Evolutionary conservation across 805 yeast species (phyloP), one percentile per base, ranked within the genome.

Genomic region (Candida silvicultrix): DNA sequence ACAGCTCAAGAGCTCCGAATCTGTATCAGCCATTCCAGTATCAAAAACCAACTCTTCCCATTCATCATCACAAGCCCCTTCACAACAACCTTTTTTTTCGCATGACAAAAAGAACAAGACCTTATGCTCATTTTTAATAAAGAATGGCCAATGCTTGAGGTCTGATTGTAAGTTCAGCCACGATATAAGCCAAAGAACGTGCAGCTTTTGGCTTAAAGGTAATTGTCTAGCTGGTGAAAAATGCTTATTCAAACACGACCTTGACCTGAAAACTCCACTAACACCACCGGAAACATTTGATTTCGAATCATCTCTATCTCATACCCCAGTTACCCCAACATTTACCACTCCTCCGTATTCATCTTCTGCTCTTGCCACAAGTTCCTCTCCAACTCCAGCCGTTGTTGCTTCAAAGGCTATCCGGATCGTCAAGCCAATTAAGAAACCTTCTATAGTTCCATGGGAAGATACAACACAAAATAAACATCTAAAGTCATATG

Each of bases 171-270:
- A 64, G 47, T 74, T 71, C 46, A 62, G 72, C 43, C 78, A 74
- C 53, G 77, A 74, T 46, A 42, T 72, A 28, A 58, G 69, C 2
- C 53, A 62, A n/a, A 57, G 71, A 21, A 64, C 69, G 9, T 74
- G 78, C 47, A 60, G 74, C 25, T 74, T 68, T 53, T 74, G 78
- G 78, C 56, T 74, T 7, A 67, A 66, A 34, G 73, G 74, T 2
- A 56, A 59, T 11, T 74, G 78, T 49, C 42, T 67, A 6, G 71
- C 73, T 7, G 77, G 76, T 10, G 67, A 63, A 10, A 45, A 48
- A 2, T 74, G 78, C 52, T 53, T 55, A 34, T 74, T 72, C 49
- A 54, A 67, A 41, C 78, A 74, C 49, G 38, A 48, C 5, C 28
- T 60, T 18, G 61, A 49, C 32, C 43, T 23, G 22, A 36, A 7